phyloP scores from a whole-genome alignment of 75 land plant species.

The Pinus taeda region DNA sequence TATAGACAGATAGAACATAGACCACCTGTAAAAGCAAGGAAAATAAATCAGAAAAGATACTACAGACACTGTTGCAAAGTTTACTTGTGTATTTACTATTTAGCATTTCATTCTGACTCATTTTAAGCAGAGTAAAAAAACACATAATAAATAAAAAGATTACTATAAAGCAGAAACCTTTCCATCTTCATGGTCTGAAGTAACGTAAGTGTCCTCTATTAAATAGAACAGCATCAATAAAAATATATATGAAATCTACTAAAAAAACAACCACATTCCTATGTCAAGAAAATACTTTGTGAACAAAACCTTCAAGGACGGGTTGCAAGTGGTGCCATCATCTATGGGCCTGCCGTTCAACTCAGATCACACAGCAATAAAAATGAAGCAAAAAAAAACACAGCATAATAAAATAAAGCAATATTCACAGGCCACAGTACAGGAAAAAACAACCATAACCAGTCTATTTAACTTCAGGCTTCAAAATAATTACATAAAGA shows the following conservation, averaged over 20 bases:
- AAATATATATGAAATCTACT: not conserved
- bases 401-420: too few species aligned
- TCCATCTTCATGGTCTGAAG: not conserved
- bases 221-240: not conserved
- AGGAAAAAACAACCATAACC: too few species aligned
- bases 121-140: not conserved
- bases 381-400: too few species aligned
- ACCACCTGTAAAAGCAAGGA: conserved; percentile 52
- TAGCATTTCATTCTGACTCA: not conserved
- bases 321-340: too few species aligned
- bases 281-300: not conserved
- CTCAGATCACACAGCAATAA: too few species aligned
- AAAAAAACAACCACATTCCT: not conserved
- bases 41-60: not conserved
- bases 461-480: too few species aligned
- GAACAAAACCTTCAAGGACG: too few species aligned
- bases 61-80: not conserved
- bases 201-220: not conserved
- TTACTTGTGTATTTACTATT: not conserved
- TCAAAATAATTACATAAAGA: too few species aligned
- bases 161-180: not conserved
- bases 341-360: too few species aligned
- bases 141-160: not conserved
- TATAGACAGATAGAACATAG: conserved; percentile 73
- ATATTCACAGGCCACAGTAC: too few species aligned